Evolutionary conservation across 495 filamentous ascomycete species (phyloP).

Genomic region (Extremus antarcticus): DNA sequence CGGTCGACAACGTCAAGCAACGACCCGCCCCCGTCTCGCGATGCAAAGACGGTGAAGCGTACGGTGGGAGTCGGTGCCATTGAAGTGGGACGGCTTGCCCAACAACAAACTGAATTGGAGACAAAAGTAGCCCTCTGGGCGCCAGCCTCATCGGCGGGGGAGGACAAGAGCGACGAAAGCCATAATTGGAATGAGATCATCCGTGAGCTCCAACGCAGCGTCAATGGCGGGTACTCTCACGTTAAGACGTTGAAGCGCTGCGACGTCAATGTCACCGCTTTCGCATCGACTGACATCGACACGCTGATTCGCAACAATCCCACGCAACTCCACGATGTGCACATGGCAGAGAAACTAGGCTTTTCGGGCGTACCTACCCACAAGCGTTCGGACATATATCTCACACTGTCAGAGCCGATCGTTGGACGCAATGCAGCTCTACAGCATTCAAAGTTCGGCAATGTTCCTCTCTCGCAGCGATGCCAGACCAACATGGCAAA

Average conservation of each 20-base stretch:
- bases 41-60: slow-evolving; percentile 41
- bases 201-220: slow-evolving; percentile 60
- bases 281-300: slow-evolving; percentile 64
- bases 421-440: slow-evolving; percentile 68
- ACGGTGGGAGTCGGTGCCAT: slow-evolving; percentile 73
- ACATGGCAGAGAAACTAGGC: slow-evolving; percentile 75
- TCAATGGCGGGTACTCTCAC: slow-evolving; percentile 60
- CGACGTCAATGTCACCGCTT: slow-evolving; percentile 65
- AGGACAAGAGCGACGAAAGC: slow-evolving; percentile 43
- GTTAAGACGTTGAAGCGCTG: slow-evolving; percentile 59
- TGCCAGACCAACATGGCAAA: slow-evolving; percentile 51
- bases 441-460: slow-evolving; percentile 66
- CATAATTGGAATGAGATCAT: slow-evolving; percentile 64
- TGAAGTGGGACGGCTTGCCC: slow-evolving; percentile 67
- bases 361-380: slow-evolving; percentile 87
- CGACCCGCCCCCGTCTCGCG: slow-evolving; percentile 34
- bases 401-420: slow-evolving; percentile 66
- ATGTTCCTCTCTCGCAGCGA: slow-evolving; percentile 50
- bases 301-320: slow-evolving; percentile 73
- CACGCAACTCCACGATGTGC: slow-evolving; percentile 71
- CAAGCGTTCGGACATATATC: slow-evolving; percentile 83
- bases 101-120: slow-evolving; percentile 64
- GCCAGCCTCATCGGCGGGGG: slow-evolving; percentile 38
- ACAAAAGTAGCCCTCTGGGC: slow-evolving; percentile 72
- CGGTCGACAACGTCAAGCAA: slow-evolving; percentile 18